These are phyloP conservation scores for Beta vulgaris DNA, from an alignment of 148 eudicot genomes.

Conservation along the genomic window DNA sequence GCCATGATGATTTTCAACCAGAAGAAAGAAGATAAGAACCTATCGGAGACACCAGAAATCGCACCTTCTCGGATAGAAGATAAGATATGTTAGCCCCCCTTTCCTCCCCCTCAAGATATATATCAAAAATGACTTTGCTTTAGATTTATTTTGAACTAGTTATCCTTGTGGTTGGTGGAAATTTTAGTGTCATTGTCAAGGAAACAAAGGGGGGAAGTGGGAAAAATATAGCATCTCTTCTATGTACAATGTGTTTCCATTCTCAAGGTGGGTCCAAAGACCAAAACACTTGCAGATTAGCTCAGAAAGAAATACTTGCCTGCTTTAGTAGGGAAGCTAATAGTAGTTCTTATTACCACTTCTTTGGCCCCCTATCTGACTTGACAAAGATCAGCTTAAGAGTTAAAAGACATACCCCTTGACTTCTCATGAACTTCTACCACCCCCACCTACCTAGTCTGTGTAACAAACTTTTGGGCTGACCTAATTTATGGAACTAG, in stretches of 20 bases:
- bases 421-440: conserved; percentile 6
- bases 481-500: conserved; percentile 5
- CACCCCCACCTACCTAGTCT: conserved; percentile 8
- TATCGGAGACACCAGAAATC: conserved; percentile 20
- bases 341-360: conserved; percentile 7
- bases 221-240: background rate
- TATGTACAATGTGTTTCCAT: conserved; percentile 1
- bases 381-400: background rate
- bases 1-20: conserved; percentile 26
- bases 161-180: conserved; percentile 20
- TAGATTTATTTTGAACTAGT: conserved; percentile 13
- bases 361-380: conserved; percentile 19
- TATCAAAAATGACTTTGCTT: conserved; percentile 14
- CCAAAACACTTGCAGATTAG: conserved; percentile 21
- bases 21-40: conserved; percentile 32
- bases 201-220: background rate
- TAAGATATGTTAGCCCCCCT: conserved; percentile 33
- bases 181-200: conserved; percentile 29
- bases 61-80: conserved; percentile 29
- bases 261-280: conserved; percentile 17
- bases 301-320: conserved; percentile 21
- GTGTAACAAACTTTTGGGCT: background rate
- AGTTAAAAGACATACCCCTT: conserved; percentile 2
- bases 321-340: conserved; percentile 25
- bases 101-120: background rate